A percentile compares a stretch with the other conserved stretches of the same genome.
phyloP scores from a whole-genome alignment of 345 rosid genomes.

The Euphorbia tirucalli region DNA sequence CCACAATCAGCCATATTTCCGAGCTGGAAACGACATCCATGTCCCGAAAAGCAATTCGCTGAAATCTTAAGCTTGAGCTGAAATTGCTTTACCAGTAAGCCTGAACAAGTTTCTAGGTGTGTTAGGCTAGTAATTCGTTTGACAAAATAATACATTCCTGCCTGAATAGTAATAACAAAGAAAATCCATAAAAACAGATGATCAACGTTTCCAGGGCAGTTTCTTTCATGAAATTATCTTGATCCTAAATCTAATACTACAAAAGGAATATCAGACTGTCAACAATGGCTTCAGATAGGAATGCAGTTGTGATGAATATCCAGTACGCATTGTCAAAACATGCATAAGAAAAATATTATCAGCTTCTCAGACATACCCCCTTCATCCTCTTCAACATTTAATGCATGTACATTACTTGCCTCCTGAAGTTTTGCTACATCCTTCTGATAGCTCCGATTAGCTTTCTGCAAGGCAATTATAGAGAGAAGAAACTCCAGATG shows the following conservation, averaged over 20 bases:
- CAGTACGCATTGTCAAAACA: neutral
- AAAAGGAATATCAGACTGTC: constrained; percentile 5
- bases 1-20: neutral
- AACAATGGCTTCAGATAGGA: neutral
- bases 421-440: constrained; percentile 60
- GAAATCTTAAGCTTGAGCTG: neutral
- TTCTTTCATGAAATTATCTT: neutral
- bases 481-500: neutral
- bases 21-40: neutral
- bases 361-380: constrained; percentile 42
- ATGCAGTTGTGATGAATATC: neutral
- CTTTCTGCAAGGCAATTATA: constrained; percentile 57
- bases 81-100: neutral
- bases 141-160: neutral
- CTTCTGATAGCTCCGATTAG: constrained; percentile 89
- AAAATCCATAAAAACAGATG: neutral
- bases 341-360: constrained; percentile 7
- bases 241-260: neutral
- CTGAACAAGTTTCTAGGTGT: neutral
- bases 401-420: constrained; percentile 46
- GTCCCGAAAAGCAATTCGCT: neutral
- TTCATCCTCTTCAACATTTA: constrained; percentile 47
- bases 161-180: neutral
- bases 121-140: constrained; percentile 7
- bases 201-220: neutral